Conservation (phyloP, 179 eudicot species). For the Gypsophila paniculata region DNA sequence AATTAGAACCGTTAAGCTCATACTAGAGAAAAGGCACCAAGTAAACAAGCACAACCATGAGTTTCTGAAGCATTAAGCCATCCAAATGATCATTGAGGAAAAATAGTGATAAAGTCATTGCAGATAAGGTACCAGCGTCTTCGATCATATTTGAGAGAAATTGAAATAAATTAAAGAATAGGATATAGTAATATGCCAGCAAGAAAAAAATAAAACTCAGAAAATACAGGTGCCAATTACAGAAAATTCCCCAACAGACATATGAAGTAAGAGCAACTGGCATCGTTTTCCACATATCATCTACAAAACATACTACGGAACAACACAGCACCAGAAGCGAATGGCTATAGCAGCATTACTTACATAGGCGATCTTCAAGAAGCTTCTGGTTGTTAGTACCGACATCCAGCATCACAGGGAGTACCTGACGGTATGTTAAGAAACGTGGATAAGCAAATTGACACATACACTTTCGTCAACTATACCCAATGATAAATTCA, state of each 20-base stretch:
- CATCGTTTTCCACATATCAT: conserved; percentile 10
- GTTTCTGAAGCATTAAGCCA: not conserved
- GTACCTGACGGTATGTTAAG: conserved; percentile 46
- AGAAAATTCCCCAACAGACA: not conserved
- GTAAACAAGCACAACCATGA: not conserved
- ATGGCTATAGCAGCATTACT: conserved; percentile 28
- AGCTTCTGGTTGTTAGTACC: conserved; percentile 95
- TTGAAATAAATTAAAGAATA: not conserved
- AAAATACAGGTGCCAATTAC: conserved; percentile 2
- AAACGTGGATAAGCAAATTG: conserved; percentile 2
- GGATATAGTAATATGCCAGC: not conserved
- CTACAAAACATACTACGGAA: not conserved
- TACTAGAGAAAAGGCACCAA: conserved; percentile 13
- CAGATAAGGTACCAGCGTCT: not conserved
- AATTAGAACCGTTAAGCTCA: conserved; percentile 16
- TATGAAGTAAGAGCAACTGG: conserved; percentile 8
- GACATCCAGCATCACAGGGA: conserved; percentile 98
- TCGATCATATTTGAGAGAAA: too few relatives aligned
- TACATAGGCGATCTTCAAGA: conserved; percentile 81
- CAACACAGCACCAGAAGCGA: not conserved
- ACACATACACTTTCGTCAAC: not conserved
- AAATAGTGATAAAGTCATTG: too few relatives aligned
- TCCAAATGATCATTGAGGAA: not conserved
- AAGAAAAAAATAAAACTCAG: not conserved
- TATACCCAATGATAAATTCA: not conserved